These are phyloP conservation scores for Colletotrichum sidae DNA, from an alignment of 2,329 filamentous ascomycete genomes.

Conservation along the genomic window DNA sequence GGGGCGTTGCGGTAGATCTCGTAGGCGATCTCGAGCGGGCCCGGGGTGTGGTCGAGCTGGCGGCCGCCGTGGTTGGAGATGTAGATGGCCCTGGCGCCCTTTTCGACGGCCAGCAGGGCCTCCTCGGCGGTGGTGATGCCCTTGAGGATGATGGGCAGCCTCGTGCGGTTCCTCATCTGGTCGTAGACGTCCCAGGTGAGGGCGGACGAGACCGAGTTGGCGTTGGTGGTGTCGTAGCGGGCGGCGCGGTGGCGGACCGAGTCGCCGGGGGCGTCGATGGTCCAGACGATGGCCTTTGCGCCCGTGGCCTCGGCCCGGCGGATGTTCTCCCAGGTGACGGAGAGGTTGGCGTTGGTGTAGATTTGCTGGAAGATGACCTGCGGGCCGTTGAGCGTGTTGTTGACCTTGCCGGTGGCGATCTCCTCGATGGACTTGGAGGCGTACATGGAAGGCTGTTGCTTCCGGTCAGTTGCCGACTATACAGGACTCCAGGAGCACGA, in stretches of 20 bases:
- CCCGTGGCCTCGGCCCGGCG: slow-evolving; percentile 47
- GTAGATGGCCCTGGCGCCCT: slow-evolving; percentile 50
- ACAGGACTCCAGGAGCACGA: too few relatives aligned
- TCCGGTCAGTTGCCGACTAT: not conserved
- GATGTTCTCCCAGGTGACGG: slow-evolving; percentile 48
- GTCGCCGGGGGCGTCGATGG: slow-evolving; percentile 46
- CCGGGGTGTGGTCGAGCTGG: slow-evolving; percentile 53
- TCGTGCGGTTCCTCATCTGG: slow-evolving; percentile 46
- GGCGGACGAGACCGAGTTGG: slow-evolving; percentile 37
- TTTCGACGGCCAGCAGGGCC: slow-evolving; percentile 47
- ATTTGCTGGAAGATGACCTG: slow-evolving; percentile 50
- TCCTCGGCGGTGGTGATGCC: slow-evolving; percentile 53
- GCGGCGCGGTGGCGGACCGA: slow-evolving; percentile 40
- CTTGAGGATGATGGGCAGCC: slow-evolving; percentile 52
- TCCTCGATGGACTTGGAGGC: slow-evolving; percentile 49
- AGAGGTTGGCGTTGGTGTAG: slow-evolving; percentile 44
- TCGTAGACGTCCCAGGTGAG: slow-evolving; percentile 43
- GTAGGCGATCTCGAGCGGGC: slow-evolving; percentile 46
- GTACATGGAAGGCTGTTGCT: slow-evolving; percentile 43
- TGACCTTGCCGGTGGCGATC: slow-evolving; percentile 44
- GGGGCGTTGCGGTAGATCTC: slow-evolving; percentile 50
- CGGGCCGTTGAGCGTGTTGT: slow-evolving; percentile 41
- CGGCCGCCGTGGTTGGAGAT: slow-evolving; percentile 56
- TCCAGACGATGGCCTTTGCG: slow-evolving; percentile 53
- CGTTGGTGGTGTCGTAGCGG: slow-evolving; percentile 39